phyloP scores from a whole-genome alignment of 495 filamentous ascomycete genomes.

The Letharia lupina region DNA sequence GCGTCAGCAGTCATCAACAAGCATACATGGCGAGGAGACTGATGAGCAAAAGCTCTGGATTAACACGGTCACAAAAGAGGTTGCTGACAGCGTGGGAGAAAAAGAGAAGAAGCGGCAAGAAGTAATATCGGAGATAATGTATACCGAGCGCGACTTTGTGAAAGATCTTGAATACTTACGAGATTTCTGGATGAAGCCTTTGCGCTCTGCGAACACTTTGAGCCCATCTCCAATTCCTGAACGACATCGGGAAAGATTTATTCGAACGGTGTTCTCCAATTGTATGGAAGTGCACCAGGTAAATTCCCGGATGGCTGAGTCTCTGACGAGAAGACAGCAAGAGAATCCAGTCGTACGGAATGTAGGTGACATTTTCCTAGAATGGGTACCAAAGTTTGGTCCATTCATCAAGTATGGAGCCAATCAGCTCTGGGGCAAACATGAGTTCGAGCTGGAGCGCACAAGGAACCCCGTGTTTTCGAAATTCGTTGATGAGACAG shows the following conservation, averaged over 20 bases:
- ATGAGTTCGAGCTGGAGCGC: slow-evolving; percentile 96
- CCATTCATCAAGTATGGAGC: slow-evolving; percentile 97
- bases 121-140: slow-evolving; percentile 96
- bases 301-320: slow-evolving; percentile 77
- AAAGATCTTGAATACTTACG: slow-evolving; percentile 97
- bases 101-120: slow-evolving; percentile 96
- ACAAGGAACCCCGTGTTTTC: slow-evolving; percentile 75
- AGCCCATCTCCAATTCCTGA: slow-evolving; percentile 80
- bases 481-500: slow-evolving; percentile 93
- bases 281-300: slow-evolving; percentile 90
- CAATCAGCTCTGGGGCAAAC: slow-evolving; percentile 93
- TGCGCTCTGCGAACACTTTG: slow-evolving; percentile 57
- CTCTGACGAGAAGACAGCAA: slow-evolving; percentile 82
- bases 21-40: slow-evolving; percentile 74
- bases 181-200: slow-evolving; percentile 97
- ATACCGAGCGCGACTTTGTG: slow-evolving; percentile 97
- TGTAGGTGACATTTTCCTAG: slow-evolving; percentile 89
- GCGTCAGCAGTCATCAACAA: slow-evolving; percentile 68
- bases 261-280: slow-evolving; percentile 91
- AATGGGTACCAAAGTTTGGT: slow-evolving; percentile 83
- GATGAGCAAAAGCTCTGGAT: slow-evolving; percentile 99
- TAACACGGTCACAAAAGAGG: slow-evolving; percentile 91
- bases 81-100: slow-evolving; percentile 81
- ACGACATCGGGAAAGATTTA: slow-evolving; percentile 77
- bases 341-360: slow-evolving; percentile 79